phyloP scores from a whole-genome alignment of 164 flowering plant species.

The Malania oleifera region DNA sequence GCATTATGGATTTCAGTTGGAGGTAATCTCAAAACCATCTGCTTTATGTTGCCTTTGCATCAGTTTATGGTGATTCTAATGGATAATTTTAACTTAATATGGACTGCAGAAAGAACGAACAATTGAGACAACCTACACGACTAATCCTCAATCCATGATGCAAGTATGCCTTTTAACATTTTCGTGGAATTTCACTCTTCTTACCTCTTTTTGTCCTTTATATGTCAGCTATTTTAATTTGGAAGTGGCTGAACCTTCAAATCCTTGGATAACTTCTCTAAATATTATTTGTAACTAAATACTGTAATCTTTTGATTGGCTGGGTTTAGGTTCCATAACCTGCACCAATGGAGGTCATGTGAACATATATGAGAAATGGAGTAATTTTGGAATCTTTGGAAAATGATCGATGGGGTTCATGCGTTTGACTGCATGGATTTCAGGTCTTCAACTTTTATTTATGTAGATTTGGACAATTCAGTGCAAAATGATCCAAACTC shows the following conservation, averaged over 20 bases:
- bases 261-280: not conserved
- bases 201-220: not conserved
- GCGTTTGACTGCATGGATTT: not conserved
- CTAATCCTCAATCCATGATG: slow-evolving; percentile 92
- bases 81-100: slow-evolving; percentile 3
- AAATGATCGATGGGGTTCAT: not conserved
- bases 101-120: slow-evolving; percentile 64
- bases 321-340: not conserved
- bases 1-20: slow-evolving; percentile 65
- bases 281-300: not conserved
- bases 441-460: not conserved
- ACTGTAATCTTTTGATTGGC: no score
- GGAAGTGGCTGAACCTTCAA: not conserved
- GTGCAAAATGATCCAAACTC: not conserved
- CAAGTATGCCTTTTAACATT: slow-evolving; percentile 45
- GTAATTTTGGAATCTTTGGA: not conserved
- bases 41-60: slow-evolving; percentile 1
- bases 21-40: slow-evolving; percentile 37
- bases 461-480: no score
- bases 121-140: slow-evolving; percentile 83
- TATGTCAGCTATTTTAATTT: not conserved
- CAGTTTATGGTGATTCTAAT: not conserved
- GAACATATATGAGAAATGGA: no score
- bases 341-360: not conserved
- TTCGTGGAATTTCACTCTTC: not conserved